phyloP scores from a whole-genome alignment of 352 stramenopile genomes.

The Plasmopara halstedii region DNA sequence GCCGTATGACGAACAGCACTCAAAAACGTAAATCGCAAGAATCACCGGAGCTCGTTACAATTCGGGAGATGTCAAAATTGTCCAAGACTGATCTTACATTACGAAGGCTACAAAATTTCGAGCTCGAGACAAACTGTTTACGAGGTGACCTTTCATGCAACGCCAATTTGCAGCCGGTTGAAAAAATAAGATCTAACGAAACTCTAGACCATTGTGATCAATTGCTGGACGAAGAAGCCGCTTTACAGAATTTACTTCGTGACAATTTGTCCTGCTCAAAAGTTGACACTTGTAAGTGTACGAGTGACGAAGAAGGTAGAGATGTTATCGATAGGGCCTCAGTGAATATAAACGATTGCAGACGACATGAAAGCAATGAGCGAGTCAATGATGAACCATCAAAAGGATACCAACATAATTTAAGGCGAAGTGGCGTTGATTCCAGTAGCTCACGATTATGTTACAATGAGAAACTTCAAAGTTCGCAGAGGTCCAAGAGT shows the following conservation, averaged over 20 bases:
- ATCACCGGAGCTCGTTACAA: slow-evolving; percentile 28
- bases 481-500: slow-evolving; percentile 1
- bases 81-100: slow-evolving; percentile 9
- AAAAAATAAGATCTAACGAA: slow-evolving; percentile 2
- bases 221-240: slow-evolving; percentile 13
- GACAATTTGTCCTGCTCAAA: slow-evolving; percentile 5
- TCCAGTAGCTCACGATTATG: slow-evolving; percentile 6
- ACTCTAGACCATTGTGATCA: slow-evolving; percentile 11
- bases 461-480: slow-evolving; percentile 1
- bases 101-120: slow-evolving; percentile 4
- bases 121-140: not conserved
- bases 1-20: slow-evolving; percentile 5
- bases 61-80: slow-evolving; percentile 22
- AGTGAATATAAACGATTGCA: not conserved
- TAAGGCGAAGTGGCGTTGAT: slow-evolving; percentile 4
- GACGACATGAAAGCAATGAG: not conserved
- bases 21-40: slow-evolving; percentile 23
- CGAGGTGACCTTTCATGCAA: slow-evolving; percentile 1
- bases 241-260: slow-evolving; percentile 14
- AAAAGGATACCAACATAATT: not conserved
- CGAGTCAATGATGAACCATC: not conserved
- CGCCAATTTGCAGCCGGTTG: slow-evolving; percentile 4
- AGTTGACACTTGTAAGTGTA: not conserved
- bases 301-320: slow-evolving; percentile 1
- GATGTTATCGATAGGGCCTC: not conserved